Evolutionary conservation across 148 eudicot genomes (phyloP).

Genomic region (Chenopodium quinoa): DNA sequence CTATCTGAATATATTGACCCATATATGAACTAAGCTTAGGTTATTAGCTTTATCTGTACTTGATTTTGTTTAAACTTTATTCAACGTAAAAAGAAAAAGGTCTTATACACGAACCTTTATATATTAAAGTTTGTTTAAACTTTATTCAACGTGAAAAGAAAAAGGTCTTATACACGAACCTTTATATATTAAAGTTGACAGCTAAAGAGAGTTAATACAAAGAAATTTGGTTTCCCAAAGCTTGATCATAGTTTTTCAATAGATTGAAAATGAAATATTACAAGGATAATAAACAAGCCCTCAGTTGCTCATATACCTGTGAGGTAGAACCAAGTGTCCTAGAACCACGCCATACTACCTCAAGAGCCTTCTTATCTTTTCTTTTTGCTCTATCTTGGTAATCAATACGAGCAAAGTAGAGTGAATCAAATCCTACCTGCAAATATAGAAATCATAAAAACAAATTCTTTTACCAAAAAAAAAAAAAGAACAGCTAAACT

Average conservation of each 20-base stretch:
- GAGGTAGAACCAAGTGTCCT: conserved; percentile 68
- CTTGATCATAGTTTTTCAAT: not conserved
- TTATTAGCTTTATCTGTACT: not conserved
- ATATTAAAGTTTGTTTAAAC: not conserved
- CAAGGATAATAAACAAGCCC: not conserved
- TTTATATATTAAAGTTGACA: not conserved
- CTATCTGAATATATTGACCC: not conserved
- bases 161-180: not conserved
- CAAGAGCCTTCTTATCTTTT: conserved; percentile 61
- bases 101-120: not conserved
- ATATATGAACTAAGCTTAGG: not conserved
- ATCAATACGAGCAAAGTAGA: conserved; percentile 75
- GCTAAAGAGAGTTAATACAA: not conserved
- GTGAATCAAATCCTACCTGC: conserved; percentile 78
- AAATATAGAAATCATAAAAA: conserved; percentile 7
- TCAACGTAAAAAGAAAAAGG: not conserved
- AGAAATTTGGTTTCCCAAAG: not conserved
- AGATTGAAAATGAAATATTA: not conserved
- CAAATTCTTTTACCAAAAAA: not conserved
- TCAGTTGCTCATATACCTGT: conserved; percentile 41
- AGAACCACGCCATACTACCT: conserved; percentile 73
- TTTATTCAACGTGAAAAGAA: not conserved
- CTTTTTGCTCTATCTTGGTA: conserved; percentile 80
- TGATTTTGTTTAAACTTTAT: not conserved
- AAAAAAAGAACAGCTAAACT: too few relatives aligned